Conservation (phyloP, 179 eudicot species). For the Beta corolliflora region DNA sequence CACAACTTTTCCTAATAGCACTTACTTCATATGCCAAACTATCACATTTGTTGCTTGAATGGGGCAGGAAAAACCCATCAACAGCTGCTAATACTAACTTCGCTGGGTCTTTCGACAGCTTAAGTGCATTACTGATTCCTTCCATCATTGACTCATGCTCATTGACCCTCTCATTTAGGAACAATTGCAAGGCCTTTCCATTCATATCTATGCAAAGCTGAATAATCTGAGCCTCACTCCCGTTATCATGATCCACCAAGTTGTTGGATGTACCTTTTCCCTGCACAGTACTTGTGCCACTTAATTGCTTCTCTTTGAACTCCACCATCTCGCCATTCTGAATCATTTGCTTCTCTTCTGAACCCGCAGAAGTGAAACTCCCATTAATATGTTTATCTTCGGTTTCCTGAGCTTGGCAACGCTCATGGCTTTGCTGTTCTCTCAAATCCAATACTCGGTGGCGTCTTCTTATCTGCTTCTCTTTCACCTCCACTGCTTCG, state of each 20-base stretch:
- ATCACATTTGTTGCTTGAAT: constrained; percentile 27
- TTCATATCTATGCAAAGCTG: neutral
- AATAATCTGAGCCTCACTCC: neutral
- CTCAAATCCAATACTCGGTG: neutral
- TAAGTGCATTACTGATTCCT: constrained; percentile 34
- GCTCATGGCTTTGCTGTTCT: constrained; percentile 7
- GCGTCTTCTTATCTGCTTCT: constrained; percentile 8
- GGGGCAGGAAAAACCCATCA: constrained; percentile 49
- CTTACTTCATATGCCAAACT: constrained; percentile 19
- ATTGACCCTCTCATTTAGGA: constrained; percentile 36
- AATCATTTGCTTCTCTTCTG: constrained; percentile 11
- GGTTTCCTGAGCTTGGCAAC: neutral
- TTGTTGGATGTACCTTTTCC: constrained; percentile 14
- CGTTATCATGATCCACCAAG: neutral
- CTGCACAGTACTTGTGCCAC: constrained; percentile 13
- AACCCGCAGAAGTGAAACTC: neutral
- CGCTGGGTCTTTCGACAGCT: constrained; percentile 30
- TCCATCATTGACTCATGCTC: constrained; percentile 31
- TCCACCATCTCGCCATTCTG: constrained; percentile 7
- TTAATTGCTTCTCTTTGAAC: constrained; percentile 16
- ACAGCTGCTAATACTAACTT: constrained; percentile 43
- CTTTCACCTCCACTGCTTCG: neutral
- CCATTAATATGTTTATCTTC: constrained; percentile 3
- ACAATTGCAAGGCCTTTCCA: constrained; percentile 40
- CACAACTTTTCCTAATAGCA: constrained; percentile 43